phyloP scores from a whole-genome alignment of 139 green algal genomes.

The Chlorella sp. region DNA sequence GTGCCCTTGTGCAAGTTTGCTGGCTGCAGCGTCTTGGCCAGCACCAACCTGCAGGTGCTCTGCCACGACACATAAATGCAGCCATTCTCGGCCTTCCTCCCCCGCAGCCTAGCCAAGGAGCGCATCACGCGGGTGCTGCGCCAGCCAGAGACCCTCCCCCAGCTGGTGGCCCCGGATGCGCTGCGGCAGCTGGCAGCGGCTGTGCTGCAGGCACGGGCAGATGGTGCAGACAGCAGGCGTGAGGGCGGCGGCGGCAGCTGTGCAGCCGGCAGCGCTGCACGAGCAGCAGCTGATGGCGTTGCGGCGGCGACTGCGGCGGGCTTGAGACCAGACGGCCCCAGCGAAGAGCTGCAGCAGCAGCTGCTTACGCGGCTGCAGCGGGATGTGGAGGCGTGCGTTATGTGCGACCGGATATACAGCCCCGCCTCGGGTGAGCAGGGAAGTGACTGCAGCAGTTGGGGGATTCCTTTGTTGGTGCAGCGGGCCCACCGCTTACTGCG shows the following conservation, averaged over 20 bases:
- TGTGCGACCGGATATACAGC: conserved; percentile 13
- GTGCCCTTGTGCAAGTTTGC: too few species aligned
- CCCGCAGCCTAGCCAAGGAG: conserved; percentile 25
- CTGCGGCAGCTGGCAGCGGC: background rate
- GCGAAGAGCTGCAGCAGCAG: background rate
- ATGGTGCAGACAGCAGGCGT: background rate
- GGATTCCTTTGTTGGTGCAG: background rate
- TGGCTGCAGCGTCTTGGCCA: too few species aligned
- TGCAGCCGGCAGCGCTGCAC: background rate
- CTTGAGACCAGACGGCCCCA: background rate
- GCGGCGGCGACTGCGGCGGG: background rate
- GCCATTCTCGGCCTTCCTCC: too few species aligned
- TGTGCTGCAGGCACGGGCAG: background rate
- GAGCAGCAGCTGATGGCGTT: background rate
- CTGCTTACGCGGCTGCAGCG: conserved; percentile 19
- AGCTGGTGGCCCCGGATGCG: background rate
- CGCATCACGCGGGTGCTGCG: conserved; percentile 51
- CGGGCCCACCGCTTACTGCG: too few species aligned
- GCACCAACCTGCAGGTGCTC: too few species aligned
- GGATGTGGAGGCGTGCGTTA: conserved; percentile 21
- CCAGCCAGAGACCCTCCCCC: conserved; percentile 15
- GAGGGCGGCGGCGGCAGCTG: background rate
- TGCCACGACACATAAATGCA: too few species aligned
- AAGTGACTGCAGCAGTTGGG: background rate
- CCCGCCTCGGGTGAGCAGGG: conserved; percentile 9